Evolutionary conservation across 768 basidiomycete species (phyloP), one percentile per base, ranked within the genome.

Genomic region (Serendipita sp.): DNA sequence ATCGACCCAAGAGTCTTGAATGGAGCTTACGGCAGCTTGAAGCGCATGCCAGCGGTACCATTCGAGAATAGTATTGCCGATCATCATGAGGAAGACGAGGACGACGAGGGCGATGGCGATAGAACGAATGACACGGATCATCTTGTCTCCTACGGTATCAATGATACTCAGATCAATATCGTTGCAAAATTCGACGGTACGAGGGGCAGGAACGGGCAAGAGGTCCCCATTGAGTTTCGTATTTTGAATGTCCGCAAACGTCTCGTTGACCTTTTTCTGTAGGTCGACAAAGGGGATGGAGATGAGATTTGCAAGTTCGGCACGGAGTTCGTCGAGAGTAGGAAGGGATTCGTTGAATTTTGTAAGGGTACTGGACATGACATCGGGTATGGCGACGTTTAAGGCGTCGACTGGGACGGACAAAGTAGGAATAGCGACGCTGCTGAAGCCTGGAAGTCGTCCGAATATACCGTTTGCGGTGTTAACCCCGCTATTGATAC

Each of bases 21-120:
- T 89, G 65, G 78, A 78, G 69, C 80, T 78, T 65, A 92, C 75
- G 69, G 89, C 84, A 2, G 68, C 70, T 74, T 83, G 82, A 72
- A 89, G 79, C 72, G 76, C 82, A 13, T 80, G 78, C 89, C 91
- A 96, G 70, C 87, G 88, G 79, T 85, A 92, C 88, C 90, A 91
- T 69, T 93, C 90, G 69, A 93, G 76, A 2, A 85, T 72, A 68
- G 83, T 86, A 73, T 91, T 82, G 44, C 83, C 82, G 7, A 78
- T 83, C 68, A 93, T 78, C 60, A 94, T 80, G 64, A 91, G 69
- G 45, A 91, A 72, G n/a, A 88, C 83, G 44, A 87, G 73, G 47
- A 85, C 72, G 64, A 90, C 78, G 68, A 96, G 75, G 65, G 96
- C 78, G 62, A 89, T 76, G 32, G 82, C 83, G 32, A 87, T 88